Evolutionary conservation across 805 yeast genomes (phyloP).

Genomic region (Ogataea sp.): DNA sequence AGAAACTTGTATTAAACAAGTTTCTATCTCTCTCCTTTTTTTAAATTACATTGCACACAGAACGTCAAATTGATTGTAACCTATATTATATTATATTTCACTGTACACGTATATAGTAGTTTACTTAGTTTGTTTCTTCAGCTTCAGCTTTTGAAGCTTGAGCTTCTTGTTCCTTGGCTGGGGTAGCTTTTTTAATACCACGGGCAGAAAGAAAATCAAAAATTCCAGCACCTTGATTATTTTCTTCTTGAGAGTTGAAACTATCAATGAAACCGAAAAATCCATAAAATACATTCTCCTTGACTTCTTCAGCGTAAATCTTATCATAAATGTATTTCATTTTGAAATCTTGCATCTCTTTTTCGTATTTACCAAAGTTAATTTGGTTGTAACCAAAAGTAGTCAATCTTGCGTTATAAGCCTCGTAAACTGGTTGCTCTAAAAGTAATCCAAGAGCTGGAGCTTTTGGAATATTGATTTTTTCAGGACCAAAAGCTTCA

Average conservation of each 20-base stretch:
- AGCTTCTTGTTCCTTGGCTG: background rate
- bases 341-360: constrained; percentile 79
- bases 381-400: constrained; percentile 73
- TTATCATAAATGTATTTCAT: constrained; percentile 84
- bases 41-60: background rate
- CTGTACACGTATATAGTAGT: background rate
- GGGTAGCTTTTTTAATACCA: constrained; percentile 22
- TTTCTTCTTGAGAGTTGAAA: constrained; percentile 46
- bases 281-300: constrained; percentile 82
- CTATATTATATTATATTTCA: background rate
- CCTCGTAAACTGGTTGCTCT: constrained; percentile 88
- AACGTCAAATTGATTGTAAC: background rate
- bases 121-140: background rate
- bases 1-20: background rate
- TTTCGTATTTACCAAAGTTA: constrained; percentile 55
- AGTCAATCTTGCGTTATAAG: constrained; percentile 63
- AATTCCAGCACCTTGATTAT: constrained; percentile 40
- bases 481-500: constrained; percentile 67
- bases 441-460: constrained; percentile 90
- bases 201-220: constrained; percentile 51
- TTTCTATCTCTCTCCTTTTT: background rate
- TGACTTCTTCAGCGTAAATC: constrained; percentile 82
- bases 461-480: constrained; percentile 91
- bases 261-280: constrained; percentile 88
- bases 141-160: background rate